phyloP scores from a whole-genome alignment of 805 yeast species.

The Diddensiella transvaalensis region DNA sequence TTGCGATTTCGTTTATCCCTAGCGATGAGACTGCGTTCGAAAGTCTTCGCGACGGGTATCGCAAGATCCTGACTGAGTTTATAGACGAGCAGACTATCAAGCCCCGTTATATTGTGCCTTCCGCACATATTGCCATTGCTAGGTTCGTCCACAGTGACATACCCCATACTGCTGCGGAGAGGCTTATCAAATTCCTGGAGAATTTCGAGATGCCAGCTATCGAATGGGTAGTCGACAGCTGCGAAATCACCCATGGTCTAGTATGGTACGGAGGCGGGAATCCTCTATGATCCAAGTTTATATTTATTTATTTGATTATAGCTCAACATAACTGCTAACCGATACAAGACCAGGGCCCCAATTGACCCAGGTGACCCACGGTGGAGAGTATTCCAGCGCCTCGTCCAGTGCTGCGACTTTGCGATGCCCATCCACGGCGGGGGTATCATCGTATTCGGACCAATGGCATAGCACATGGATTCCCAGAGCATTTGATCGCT shows the following conservation, averaged over 20 bases:
- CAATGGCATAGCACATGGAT: slow-evolving; percentile 66
- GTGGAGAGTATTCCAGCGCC: slow-evolving; percentile 62
- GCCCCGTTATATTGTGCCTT: slow-evolving; percentile 21
- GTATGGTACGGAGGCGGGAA: slow-evolving; percentile 22
- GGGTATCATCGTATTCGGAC: slow-evolving; percentile 62
- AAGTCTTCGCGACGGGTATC: background rate
- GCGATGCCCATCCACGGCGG: slow-evolving; percentile 36
- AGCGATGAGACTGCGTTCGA: background rate
- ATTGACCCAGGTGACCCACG: slow-evolving; percentile 62
- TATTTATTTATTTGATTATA: slow-evolving; percentile 30
- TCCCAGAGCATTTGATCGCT: slow-evolving; percentile 17
- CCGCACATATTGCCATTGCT: slow-evolving; percentile 26
- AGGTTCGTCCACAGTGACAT: slow-evolving; percentile 18
- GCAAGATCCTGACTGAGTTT: background rate
- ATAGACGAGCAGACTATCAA: background rate
- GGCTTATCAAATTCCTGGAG: slow-evolving; percentile 17
- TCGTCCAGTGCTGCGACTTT: slow-evolving; percentile 72
- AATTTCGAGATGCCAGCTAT: slow-evolving; percentile 1
- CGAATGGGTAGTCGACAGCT: slow-evolving; percentile 19
- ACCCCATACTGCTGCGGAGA: slow-evolving; percentile 8
- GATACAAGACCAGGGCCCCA: slow-evolving; percentile 61
- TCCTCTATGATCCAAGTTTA: background rate
- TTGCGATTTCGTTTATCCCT: slow-evolving; percentile 9
- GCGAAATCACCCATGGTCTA: slow-evolving; percentile 22
- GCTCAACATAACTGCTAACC: slow-evolving; percentile 46